Base-by-base conservation (phyloP, 495 filamentous ascomycete species). In the Aspergillus leporis region DNA sequence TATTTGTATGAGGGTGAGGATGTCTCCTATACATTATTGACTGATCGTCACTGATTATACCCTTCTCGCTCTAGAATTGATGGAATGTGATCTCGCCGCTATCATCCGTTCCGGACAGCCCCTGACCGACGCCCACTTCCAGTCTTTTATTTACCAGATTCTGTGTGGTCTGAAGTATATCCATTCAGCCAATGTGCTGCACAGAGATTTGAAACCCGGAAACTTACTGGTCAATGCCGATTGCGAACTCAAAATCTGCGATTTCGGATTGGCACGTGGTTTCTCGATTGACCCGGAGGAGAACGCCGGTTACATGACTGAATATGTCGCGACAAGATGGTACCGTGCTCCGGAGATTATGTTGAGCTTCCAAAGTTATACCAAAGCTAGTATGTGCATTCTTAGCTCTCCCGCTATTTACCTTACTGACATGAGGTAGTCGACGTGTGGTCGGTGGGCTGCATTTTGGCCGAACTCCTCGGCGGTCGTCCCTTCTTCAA, bases 311-410 rank as follows among this genome's bases (percentile, higher is more conserved):
- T 98, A 97, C 73, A 98, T 98, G 94, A 98, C 94, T 5, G 94
- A 98, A 81, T 98, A 98, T 65, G 95, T 98, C 43, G 94, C 94
- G 49, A 98, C 94, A 48, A 85, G 94, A 74, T 98, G 94, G 94
- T 98, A 98, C 73, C 90, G 94, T 75, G 94, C 94, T 32, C 94
- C 94, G 3, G 94, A 98, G 72, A 98, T 98, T 69, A 98, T 98
- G 94, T 81, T 98, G 71, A 98, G 92, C 75, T 98, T 98, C 86
- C 93, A 97, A 77, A 97, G 93, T 76, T 98, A 98, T 72, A 98
- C 95, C 63, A 98, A 98, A 89, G 94, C 94, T 57, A 98, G 91
- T 96, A 83, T 49, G 91, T 91, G 9, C n/a, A 34, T 51, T 38
- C 38, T 41, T 40, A 18, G 5, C 36, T 58, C 19, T 28, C 48